These are phyloP conservation scores for Neltuma alba DNA, from an alignment of 306 rosid genomes.

Conservation along the genomic window DNA sequence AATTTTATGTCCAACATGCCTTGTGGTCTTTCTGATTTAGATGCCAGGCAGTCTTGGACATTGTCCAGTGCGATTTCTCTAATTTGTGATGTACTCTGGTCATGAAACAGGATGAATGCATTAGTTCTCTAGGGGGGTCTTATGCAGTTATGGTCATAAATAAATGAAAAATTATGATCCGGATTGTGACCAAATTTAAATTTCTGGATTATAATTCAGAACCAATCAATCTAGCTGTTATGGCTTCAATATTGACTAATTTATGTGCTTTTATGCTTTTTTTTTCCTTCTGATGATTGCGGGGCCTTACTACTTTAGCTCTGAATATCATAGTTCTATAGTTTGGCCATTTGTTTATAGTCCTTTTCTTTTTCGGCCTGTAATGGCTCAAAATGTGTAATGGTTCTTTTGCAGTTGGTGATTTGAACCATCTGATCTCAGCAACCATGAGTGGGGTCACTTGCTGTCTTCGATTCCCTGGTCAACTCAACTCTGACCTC, in stretches of 20 bases:
- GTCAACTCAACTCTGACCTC: constrained; percentile 67
- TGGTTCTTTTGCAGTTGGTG: constrained; percentile 56
- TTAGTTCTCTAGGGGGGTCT: neutral
- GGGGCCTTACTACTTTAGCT: neutral
- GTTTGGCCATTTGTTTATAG: neutral
- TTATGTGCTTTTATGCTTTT: neutral
- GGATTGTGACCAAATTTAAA: neutral
- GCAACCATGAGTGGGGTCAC: constrained; percentile 74
- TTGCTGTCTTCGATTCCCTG: constrained; percentile 65
- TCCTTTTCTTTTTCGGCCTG: neutral
- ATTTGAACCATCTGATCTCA: constrained; percentile 63
- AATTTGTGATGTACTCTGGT: neutral
- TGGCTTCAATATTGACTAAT: neutral
- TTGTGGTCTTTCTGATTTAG: neutral
- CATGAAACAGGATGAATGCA: neutral
- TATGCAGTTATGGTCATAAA: neutral
- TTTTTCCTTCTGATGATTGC: neutral
- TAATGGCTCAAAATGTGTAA: constrained; percentile 10
- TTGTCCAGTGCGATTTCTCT: neutral
- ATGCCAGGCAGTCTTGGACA: neutral
- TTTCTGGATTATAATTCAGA: neutral
- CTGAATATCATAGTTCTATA: constrained; percentile 7
- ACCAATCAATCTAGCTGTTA: constrained; percentile 1
- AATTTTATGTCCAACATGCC: neutral
- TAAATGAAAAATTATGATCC: neutral